Evolutionary conservation across 1,284 basidiomycete genomes (phyloP).

Genomic region (Takashimella tepidaria): DNA sequence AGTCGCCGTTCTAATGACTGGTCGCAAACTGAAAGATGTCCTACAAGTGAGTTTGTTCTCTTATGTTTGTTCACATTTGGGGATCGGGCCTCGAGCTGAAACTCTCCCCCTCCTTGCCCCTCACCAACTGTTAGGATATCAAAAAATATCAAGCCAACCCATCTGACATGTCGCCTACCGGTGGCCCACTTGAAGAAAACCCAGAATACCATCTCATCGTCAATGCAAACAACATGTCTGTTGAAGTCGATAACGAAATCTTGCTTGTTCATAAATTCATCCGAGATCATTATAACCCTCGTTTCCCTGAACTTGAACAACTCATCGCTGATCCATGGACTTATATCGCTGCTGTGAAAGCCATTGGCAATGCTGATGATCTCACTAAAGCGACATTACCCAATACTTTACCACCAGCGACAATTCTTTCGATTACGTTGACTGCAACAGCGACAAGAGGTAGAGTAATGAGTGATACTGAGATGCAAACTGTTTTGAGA

Average conservation of each 20-base stretch:
- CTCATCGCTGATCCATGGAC: conserved; percentile 86
- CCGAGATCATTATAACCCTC: conserved; percentile 91
- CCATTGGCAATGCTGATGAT: conserved; percentile 79
- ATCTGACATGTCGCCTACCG: conserved; percentile 65
- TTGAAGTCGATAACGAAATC: conserved; percentile 98
- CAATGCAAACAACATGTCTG: conserved; percentile 93
- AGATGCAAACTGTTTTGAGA: conserved; percentile 75
- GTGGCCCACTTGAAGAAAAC: conserved; percentile 74
- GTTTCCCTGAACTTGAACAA: conserved; percentile 96
- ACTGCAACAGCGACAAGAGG: conserved; percentile 89
- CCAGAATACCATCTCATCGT: conserved; percentile 97
- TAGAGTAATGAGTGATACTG: conserved; percentile 60
- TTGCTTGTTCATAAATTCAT: conserved; percentile 99
- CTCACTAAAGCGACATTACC: conserved; percentile 75
- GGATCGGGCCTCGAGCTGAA: not conserved
- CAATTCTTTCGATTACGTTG: conserved; percentile 93
- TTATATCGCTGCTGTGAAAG: conserved; percentile 86
- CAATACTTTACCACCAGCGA: conserved; percentile 78
- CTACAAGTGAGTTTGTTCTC: conserved; percentile 58
- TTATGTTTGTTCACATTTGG: too few species aligned
- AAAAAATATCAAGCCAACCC: conserved; percentile 74
- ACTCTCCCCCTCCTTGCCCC: not conserved
- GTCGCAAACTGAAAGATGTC: conserved; percentile 77
- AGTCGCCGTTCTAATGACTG: conserved; percentile 82
- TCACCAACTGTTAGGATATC: conserved; percentile 74